Evolutionary conservation across 176 grass and related monocot species (phyloP), one percentile per base, ranked within the genome.

Genomic region (Pontederia crassipes): DNA sequence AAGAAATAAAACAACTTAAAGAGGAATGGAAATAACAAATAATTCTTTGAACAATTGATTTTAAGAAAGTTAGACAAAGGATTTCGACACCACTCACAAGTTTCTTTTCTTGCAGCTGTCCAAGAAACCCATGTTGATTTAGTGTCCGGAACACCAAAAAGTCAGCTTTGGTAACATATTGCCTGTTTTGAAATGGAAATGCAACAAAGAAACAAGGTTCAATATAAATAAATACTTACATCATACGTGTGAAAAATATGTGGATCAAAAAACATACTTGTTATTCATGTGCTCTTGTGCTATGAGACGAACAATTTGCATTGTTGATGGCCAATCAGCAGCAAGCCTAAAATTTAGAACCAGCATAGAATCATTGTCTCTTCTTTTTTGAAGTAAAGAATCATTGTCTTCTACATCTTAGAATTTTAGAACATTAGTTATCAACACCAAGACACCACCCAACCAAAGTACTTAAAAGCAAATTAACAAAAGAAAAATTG

Each of bases 301-400:
- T 80, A 98, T 88, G 62, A 98, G 88, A 47, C 93, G 87, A 71
- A 92, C 87, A 69, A 98, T 98, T 79, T 98, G 93, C 93, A 98
- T 89, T 17, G 84, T 92, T 79, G 74, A 72, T 72, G 93, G 87
- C 93, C 93, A 98, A 79, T 92, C 93, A 61, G 71, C 68, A 68
- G 84, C 93, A 71, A 98, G 77, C 59, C 93, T 98, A 87, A 66
- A 64, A 62, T 61, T 61, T 24, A 10, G 12, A 58, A 70, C 17
- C 45, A 69, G 48, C 14, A 65, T 51, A 3, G 9, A 17, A 28
- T 24, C 8, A 10, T 15, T 35, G 4, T 24, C 20, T 24, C 20
- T 24, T 24, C 1, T 1, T 24, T 24, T 24, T 24, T 24, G 20
- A 24, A 24, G 20, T 24, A 24, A 24, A 24, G 20, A 24, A 24